Evolutionary conservation across 1,139 yeast species (phyloP), one percentile per base, ranked within the genome.

Genomic region (Ogataea hybrid): DNA sequence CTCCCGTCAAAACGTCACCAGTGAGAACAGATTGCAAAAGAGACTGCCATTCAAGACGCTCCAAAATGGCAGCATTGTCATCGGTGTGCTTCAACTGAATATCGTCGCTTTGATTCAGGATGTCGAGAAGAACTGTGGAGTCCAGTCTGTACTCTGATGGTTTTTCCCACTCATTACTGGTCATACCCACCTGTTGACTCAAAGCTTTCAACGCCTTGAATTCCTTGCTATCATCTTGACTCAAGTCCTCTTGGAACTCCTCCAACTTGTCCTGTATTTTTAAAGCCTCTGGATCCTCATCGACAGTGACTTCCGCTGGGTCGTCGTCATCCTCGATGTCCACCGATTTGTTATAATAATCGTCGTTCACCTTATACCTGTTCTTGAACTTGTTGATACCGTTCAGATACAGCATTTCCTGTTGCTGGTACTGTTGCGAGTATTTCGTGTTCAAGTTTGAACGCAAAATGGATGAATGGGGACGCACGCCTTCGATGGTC

Each of bases 1-100:
- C 98, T 9, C 95, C 84, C 31, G 83, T 76, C 16, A 92, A 89
- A 37, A 92, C 96, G 60, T 92, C 98, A 50, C 98, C 97, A 2
- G 95, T 90, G 29, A 92, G 72, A 2, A 92, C 98, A 4, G 92
- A 77, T 3, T 87, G 77, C 35, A 92, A 70, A 96, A 92, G 88
- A 0, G 94, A 79, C 62, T 92, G 97, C 98, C 98, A 92, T 65
- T 90, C 97, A 21, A 90, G 70, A 37, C 98, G 70, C 60, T 89
- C 97, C 22, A 81, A 62, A 16, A 87, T 80, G 17, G 76, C 74
- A 2, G 86, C 84, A 52, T 83, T 86, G 41, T 76, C 71, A 28
- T 66, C 67, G 33, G 73, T 71, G 35, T 57, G 47, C 31, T 54
- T 51, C 12, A 61, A 39, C 30, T 59, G 63, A 14, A 59, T 57